A percentile compares a stretch with the other conserved stretches of the same genome.
These are phyloP conservation scores for Ananas comosus DNA, from an alignment of 176 grass and related monocot species.

Conservation along the genomic window DNA sequence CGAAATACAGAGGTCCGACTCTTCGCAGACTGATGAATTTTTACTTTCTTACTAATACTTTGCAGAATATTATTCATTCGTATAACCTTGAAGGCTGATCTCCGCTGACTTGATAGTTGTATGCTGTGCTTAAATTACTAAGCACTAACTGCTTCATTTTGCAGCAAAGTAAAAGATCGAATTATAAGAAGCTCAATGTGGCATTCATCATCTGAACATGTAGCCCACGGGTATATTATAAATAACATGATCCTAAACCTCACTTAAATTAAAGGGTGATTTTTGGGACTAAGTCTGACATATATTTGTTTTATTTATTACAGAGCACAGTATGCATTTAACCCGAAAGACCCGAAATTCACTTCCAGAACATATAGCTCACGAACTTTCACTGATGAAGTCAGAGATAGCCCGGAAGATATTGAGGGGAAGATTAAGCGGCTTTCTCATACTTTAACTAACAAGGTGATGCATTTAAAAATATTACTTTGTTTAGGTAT, in stretches of 20 bases:
- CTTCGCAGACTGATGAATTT: not conserved
- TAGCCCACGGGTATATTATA: constrained; percentile 28
- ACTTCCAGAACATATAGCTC: constrained; percentile 36
- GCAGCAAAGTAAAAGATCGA: constrained; percentile 4
- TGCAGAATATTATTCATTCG: not conserved
- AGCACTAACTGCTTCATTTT: not conserved
- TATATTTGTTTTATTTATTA: constrained; percentile 5
- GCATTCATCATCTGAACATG: constrained; percentile 34
- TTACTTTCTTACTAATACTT: not conserved
- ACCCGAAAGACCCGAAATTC: constrained; percentile 56
- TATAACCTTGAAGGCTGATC: not conserved
- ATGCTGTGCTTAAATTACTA: not conserved
- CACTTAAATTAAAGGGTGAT: not conserved
- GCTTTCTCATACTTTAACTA: constrained; percentile 40
- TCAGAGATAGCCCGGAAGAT: constrained; percentile 48
- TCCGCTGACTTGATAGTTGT: not conserved
- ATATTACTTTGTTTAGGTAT: not conserved
- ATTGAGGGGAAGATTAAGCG: constrained; percentile 51
- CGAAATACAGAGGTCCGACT: constrained; percentile 33
- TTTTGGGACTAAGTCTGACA: not conserved
- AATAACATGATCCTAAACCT: not conserved
- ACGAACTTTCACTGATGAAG: constrained; percentile 8
- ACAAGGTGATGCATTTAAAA: constrained; percentile 31
- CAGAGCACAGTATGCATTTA: constrained; percentile 59
- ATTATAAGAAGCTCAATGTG: constrained; percentile 24